Conservation (phyloP, 129 eudicot genomes). For the Solidago caesia region DNA sequence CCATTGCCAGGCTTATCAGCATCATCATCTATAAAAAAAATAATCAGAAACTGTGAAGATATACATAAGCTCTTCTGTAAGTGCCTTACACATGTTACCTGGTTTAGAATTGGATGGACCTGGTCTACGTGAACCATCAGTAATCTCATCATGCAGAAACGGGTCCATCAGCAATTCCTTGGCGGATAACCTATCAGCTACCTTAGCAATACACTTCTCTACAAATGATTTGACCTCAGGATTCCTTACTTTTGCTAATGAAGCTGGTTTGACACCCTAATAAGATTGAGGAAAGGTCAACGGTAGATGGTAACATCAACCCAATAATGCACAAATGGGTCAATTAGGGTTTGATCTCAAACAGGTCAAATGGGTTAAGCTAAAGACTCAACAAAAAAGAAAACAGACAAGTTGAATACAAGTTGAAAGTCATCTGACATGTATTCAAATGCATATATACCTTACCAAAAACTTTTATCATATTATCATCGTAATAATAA, state of each 20-base stretch:
- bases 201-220: slow-evolving; percentile 87
- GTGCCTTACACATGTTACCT: slow-evolving; percentile 36
- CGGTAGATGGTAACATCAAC: background rate
- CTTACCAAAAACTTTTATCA: background rate
- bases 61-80: background rate
- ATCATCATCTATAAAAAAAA: slow-evolving; percentile 36
- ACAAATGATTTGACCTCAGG: slow-evolving; percentile 70
- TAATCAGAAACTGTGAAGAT: slow-evolving; percentile 26
- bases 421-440: background rate
- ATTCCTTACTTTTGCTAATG: slow-evolving; percentile 81
- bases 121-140: slow-evolving; percentile 43
- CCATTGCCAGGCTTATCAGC: slow-evolving; percentile 37
- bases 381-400: background rate
- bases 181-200: slow-evolving; percentile 76
- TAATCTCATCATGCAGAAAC: slow-evolving; percentile 62
- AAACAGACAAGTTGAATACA: background rate
- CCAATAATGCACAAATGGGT: background rate
- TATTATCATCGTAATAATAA: background rate
- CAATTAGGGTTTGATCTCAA: background rate
- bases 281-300: slow-evolving; percentile 19
- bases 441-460: background rate
- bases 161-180: slow-evolving; percentile 75
- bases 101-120: slow-evolving; percentile 32
- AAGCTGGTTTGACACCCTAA: slow-evolving; percentile 92
- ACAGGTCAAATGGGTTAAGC: background rate